These are phyloP conservation scores for Paulownia fortunei DNA, from an alignment of 257 asterid genomes.

Conservation along the genomic window DNA sequence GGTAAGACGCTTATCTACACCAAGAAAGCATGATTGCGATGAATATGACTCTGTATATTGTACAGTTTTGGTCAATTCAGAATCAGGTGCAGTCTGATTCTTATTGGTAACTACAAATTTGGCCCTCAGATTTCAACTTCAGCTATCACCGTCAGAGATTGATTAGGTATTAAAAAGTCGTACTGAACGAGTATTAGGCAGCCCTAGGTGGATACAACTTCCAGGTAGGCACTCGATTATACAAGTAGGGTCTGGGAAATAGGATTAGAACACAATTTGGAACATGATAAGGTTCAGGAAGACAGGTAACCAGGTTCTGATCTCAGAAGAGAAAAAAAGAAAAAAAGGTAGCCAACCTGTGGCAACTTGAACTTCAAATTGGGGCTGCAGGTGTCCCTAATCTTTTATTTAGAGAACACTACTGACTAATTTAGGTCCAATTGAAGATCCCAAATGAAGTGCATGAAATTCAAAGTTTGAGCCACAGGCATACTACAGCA, in stretches of 20 bases:
- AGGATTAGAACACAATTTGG: neutral
- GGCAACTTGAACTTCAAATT: slow-evolving; percentile 11
- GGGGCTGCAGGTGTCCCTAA: neutral
- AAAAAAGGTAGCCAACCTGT: neutral
- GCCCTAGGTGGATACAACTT: neutral
- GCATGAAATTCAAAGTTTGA: neutral
- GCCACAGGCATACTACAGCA: neutral
- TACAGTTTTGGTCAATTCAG: neutral
- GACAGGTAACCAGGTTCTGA: neutral
- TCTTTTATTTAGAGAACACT: neutral
- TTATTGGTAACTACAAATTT: neutral
- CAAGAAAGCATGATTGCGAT: slow-evolving; percentile 3
- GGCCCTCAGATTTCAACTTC: neutral
- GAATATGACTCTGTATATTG: neutral
- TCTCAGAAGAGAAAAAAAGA: too few species aligned
- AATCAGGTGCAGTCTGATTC: neutral
- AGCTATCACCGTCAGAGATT: neutral
- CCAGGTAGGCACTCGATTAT: neutral
- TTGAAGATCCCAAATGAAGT: slow-evolving; percentile 16
- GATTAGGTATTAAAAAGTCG: neutral
- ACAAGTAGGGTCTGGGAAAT: neutral
- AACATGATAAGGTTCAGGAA: neutral
- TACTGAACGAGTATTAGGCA: neutral
- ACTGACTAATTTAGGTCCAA: neutral
- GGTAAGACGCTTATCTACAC: neutral